Evolutionary conservation across 306 rosid species (phyloP).

Genomic region (Arachis hypogaea): DNA sequence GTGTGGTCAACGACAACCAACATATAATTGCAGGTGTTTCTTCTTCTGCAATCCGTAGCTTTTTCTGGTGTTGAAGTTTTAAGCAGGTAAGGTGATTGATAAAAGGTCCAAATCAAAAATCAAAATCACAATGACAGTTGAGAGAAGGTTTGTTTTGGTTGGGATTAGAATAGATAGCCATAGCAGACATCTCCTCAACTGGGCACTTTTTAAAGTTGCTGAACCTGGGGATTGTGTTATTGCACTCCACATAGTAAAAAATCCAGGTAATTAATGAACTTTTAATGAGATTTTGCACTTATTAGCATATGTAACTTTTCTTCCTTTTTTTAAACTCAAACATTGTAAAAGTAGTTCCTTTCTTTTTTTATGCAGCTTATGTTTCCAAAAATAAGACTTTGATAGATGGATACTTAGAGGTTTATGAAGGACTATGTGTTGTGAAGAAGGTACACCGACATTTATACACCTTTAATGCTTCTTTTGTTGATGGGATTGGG

Average conservation of each 20-base stretch:
- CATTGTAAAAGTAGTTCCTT: slow-evolving; percentile 11
- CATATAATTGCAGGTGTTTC: slow-evolving; percentile 28
- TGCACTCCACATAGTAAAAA: slow-evolving; percentile 73
- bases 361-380: slow-evolving; percentile 44
- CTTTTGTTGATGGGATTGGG: slow-evolving; percentile 26
- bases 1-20: slow-evolving; percentile 3
- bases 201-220: slow-evolving; percentile 89
- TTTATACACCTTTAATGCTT: background rate
- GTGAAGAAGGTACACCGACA: slow-evolving; percentile 59
- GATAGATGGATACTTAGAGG: slow-evolving; percentile 71
- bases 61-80: no score
- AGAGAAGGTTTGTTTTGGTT: slow-evolving; percentile 66
- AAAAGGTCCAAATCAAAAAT: background rate
- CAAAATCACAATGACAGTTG: slow-evolving; percentile 54
- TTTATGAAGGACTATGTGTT: slow-evolving; percentile 66
- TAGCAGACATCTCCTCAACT: slow-evolving; percentile 71
- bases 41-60: background rate
- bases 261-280: slow-evolving; percentile 49
- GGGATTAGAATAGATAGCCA: slow-evolving; percentile 67
- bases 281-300: background rate
- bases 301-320: background rate
- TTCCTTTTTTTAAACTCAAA: background rate
- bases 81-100: slow-evolving; percentile 25
- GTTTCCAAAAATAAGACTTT: slow-evolving; percentile 51
- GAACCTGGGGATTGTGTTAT: slow-evolving; percentile 81